Evolutionary conservation across 1,139 yeast genomes (phyloP).

Genomic region (Kodamaea suecica): DNA sequence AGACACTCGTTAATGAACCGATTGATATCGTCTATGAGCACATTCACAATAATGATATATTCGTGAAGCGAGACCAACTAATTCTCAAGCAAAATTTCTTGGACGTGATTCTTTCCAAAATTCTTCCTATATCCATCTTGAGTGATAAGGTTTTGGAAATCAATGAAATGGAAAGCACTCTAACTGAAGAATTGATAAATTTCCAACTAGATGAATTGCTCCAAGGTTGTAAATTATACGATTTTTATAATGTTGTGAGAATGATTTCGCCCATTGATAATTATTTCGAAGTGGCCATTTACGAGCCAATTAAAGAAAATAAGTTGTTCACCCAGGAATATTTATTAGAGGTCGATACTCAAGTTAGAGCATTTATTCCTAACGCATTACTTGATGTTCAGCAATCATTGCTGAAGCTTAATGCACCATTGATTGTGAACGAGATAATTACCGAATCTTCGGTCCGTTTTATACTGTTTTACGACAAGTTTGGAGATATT

Average conservation of each 20-base stretch:
- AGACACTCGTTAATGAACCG: constrained; percentile 48
- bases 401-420: constrained; percentile 51
- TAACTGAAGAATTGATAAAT: constrained; percentile 36
- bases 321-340: constrained; percentile 49
- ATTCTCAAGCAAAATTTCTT: constrained; percentile 57
- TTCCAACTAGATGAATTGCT: constrained; percentile 45
- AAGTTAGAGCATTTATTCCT: constrained; percentile 52
- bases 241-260: constrained; percentile 59
- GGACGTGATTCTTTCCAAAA: constrained; percentile 56
- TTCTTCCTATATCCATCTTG: constrained; percentile 44
- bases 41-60: constrained; percentile 23
- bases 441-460: constrained; percentile 52
- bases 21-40: constrained; percentile 42
- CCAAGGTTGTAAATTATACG: constrained; percentile 48
- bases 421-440: constrained; percentile 61
- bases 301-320: constrained; percentile 63
- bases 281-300: constrained; percentile 54
- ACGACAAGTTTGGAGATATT: constrained; percentile 44
- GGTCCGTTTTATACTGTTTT: constrained; percentile 49
- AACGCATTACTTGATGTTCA: constrained; percentile 62
- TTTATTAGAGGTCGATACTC: constrained; percentile 39
- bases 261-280: constrained; percentile 68
- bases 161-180: constrained; percentile 29
- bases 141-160: constrained; percentile 41
- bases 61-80: constrained; percentile 30